A percentile compares a stretch with the other conserved stretches of the same genome.
phyloP scores from a whole-genome alignment of 2,329 filamentous ascomycete genomes.

The Cordyceps sp. region DNA sequence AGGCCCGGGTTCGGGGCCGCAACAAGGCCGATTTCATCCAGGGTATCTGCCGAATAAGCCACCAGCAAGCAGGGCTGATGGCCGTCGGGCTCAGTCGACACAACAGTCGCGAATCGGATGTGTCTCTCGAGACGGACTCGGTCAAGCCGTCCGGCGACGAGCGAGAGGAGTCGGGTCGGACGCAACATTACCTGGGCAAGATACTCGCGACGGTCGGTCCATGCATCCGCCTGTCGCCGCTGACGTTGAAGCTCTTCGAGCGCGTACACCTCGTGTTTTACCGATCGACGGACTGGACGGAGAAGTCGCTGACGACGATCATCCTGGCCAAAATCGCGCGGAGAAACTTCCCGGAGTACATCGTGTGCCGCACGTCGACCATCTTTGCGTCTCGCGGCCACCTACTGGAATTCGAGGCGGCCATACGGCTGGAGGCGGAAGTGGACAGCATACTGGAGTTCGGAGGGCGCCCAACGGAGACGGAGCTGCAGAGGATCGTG shows the following conservation, averaged over 20 bases:
- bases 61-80: constrained; percentile 58
- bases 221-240: constrained; percentile 63
- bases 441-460: constrained; percentile 74
- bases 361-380: constrained; percentile 76
- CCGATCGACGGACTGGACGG: constrained; percentile 89
- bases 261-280: constrained; percentile 94
- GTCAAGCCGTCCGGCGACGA: too few species aligned
- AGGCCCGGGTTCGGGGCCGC: constrained; percentile 72
- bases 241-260: constrained; percentile 69
- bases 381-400: constrained; percentile 67
- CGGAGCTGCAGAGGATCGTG: constrained; percentile 50
- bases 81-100: constrained; percentile 51
- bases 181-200: constrained; percentile 59
- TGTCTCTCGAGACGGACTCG: too few species aligned
- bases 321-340: constrained; percentile 82
- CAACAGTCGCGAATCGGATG: constrained; percentile 38
- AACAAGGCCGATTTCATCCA: constrained; percentile 69
- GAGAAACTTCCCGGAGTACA: constrained; percentile 75
- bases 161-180: constrained; percentile 38
- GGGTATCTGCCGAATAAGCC: constrained; percentile 57
- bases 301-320: constrained; percentile 88
- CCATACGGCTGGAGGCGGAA: constrained; percentile 63
- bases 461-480: constrained; percentile 50
- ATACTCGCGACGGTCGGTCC: constrained; percentile 65
- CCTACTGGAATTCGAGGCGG: constrained; percentile 78